Evolutionary conservation across 2,329 filamentous ascomycete species (phyloP), one percentile per base, ranked within the genome.

Genomic region (Cladophialophora bantiana): DNA sequence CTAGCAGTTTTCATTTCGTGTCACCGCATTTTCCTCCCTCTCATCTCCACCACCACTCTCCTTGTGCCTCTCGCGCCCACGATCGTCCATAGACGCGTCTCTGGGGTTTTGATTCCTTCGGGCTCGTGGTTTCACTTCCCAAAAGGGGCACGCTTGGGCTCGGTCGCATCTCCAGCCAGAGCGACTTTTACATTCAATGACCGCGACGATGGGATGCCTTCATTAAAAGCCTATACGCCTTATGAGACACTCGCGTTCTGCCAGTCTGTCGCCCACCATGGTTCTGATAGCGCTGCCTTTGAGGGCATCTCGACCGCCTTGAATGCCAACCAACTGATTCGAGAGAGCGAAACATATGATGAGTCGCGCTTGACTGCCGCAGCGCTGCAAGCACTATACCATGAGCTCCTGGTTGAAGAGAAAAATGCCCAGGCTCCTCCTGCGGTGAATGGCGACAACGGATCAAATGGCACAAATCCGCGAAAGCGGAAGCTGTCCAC

Each of bases 191-290:
- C 65, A 59, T 34, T 26, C 55, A 36, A 65, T 58, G 36, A 62
- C 61, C 56, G 65, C 69, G 60, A 74, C 59, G 70, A 75, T 73
- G 83, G 82, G 78, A 88, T 88, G 85, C 84, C 83, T 81, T 82
- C 83, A 78, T 76, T 83, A 79, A 84, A 87, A 76, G 83, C 85
- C 75, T 94, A 95, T 81, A 94, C 92, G 76, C 87, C 90, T 73
- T 90, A 96, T 83, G 93, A 96, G 85, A 91, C 90, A 76, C 85
- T 96, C 69, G 86, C 95, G 72, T 86, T 96, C 75, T 94, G 95
- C 81, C 92, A 94, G 80, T 90, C 89, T 68, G 85, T 96, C 71
- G 85, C 88, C 72, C 83, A 83, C 72, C 85, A 91, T 78, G 90
- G 90, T 75, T 82, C 88, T 71, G 85, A 88, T 71, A 82, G 87